Evolutionary conservation across 495 filamentous ascomycete species (phyloP).

Genomic region (Annulohypoxylon moriforme): DNA sequence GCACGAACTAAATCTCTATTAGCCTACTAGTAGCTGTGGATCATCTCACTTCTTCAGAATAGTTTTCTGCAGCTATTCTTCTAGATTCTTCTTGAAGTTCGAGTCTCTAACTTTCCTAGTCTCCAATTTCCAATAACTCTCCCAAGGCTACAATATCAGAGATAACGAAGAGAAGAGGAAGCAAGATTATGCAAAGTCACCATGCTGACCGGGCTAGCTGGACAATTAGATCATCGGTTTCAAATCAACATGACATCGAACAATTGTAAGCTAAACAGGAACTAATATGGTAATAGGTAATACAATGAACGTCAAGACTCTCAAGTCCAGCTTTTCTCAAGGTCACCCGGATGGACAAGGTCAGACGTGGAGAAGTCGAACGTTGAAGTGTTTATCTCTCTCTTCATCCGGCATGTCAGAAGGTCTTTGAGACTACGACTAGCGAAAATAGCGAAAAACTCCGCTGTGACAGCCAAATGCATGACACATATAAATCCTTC

Average conservation of each 20-base stretch:
- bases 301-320: not conserved
- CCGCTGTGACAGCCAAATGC: conserved; percentile 31
- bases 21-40: not conserved
- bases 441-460: conserved; percentile 4
- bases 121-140: not conserved
- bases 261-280: not conserved
- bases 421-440: conserved; percentile 1
- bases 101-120: not conserved
- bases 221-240: not conserved
- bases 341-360: conserved; percentile 8
- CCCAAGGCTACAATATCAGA: not conserved
- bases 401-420: conserved; percentile 20
- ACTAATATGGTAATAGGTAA: not conserved
- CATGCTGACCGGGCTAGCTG: not conserved
- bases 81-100: conserved; percentile 34
- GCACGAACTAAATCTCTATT: conserved; percentile 22
- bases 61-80: conserved; percentile 16
- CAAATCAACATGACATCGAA: not conserved
- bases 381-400: conserved; percentile 30
- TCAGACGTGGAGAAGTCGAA: conserved; percentile 26
- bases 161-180: conserved; percentile 7
- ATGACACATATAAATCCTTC: conserved; percentile 45
- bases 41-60: conserved; percentile 14
- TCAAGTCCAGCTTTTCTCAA: not conserved
- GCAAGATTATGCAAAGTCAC: not conserved